A percentile compares a stretch with the other conserved stretches of the same genome.
Conservation (phyloP, 192 early-diverging fungal species). For the Backusella australiensis region DNA sequence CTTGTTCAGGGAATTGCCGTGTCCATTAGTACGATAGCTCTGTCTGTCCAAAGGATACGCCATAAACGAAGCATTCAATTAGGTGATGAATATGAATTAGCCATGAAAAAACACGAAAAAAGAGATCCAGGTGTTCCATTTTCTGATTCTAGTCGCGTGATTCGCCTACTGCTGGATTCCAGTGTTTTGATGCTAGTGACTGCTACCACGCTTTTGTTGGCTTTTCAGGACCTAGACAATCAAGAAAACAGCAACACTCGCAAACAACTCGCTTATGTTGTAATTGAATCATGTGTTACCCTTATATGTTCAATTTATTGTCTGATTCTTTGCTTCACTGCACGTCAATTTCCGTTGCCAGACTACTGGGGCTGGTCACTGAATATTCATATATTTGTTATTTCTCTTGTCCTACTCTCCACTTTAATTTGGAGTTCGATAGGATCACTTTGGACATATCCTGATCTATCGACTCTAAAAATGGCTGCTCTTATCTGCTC, state of each 20-base stretch:
- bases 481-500: background rate
- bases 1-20: background rate
- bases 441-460: no score
- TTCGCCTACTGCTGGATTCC: background rate
- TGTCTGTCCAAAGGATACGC: background rate
- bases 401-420: background rate
- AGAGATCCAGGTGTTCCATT: background rate
- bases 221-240: background rate
- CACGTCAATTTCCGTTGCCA: conserved; percentile 21
- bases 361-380: conserved; percentile 29
- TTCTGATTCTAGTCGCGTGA: background rate
- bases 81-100: background rate
- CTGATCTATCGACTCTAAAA: background rate
- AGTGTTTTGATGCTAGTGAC: background rate
- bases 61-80: background rate
- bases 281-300: background rate
- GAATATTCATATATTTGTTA: conserved; percentile 29
- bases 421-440: background rate
- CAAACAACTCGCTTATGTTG: background rate
- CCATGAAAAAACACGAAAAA: background rate
- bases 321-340: conserved; percentile 15
- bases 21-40: background rate
- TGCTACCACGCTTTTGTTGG: background rate
- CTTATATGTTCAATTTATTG: conserved; percentile 25
- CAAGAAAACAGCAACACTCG: background rate